Evolutionary conservation across 805 yeast genomes (phyloP).

Genomic region (Nakazawaea anatomiae): DNA sequence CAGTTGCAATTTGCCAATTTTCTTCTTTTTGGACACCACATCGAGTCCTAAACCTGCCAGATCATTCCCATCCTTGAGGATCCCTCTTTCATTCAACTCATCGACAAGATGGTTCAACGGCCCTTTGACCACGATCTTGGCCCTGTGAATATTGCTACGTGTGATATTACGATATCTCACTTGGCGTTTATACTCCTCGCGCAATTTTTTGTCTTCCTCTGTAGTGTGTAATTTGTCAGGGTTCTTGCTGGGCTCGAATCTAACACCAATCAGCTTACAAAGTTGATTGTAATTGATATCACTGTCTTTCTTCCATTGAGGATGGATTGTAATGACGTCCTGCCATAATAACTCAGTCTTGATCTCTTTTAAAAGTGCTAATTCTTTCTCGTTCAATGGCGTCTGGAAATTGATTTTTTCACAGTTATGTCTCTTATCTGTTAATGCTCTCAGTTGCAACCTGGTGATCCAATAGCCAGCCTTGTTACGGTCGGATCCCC

Average conservation of each 20-base stretch:
- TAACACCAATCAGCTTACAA: not conserved
- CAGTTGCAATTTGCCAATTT: too few species aligned
- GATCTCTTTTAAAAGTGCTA: not conserved
- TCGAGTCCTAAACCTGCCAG: not conserved
- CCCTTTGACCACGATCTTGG: slow-evolving; percentile 3
- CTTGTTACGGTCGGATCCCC: slow-evolving; percentile 2
- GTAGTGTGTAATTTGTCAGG: not conserved
- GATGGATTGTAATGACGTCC: not conserved
- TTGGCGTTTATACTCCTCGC: not conserved
- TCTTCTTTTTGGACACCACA: not conserved
- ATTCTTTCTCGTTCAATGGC: slow-evolving; percentile 11
- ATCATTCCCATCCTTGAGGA: not conserved
- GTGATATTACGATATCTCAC: not conserved
- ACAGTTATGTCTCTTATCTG: slow-evolving; percentile 19
- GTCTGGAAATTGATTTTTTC: slow-evolving; percentile 10
- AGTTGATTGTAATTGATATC: not conserved
- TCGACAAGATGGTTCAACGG: slow-evolving; percentile 2
- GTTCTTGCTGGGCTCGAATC: not conserved
- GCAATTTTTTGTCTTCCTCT: not conserved
- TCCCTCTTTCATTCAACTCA: not conserved
- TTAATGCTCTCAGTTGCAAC: slow-evolving; percentile 25
- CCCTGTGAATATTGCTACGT: not conserved
- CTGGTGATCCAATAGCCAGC: slow-evolving; percentile 14
- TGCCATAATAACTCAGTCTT: slow-evolving; percentile 1
- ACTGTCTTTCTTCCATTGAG: not conserved